Percentiles rank a stretch among this genome's conserved stretches.
Conservation (phyloP, 495 filamentous ascomycete genomes). For the Aspergillus taichungensis region DNA sequence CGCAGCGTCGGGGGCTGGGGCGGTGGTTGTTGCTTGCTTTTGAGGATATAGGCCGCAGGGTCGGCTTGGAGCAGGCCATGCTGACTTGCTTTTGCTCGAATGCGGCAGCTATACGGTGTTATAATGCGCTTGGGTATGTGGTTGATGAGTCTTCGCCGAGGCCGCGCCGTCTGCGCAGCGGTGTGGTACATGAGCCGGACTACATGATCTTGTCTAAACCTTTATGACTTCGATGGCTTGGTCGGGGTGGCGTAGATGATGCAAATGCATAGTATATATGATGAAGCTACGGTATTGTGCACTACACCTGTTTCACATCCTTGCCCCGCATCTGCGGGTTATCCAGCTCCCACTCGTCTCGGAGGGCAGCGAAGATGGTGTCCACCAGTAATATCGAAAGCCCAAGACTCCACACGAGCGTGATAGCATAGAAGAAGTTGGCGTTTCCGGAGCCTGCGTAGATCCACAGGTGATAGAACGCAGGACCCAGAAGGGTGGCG, state of each 20-base stretch:
- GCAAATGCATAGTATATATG: background rate
- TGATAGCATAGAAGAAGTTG: slow-evolving; percentile 99
- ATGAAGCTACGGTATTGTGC: slow-evolving; percentile 6
- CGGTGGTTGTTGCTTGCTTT: slow-evolving; percentile 30
- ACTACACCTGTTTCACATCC: slow-evolving; percentile 75
- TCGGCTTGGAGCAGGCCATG: slow-evolving; percentile 64
- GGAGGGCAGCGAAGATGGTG: slow-evolving; percentile 72
- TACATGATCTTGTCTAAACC: slow-evolving; percentile 66
- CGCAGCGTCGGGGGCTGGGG: slow-evolving; percentile 43
- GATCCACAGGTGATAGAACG: slow-evolving; percentile 97
- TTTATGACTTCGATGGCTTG: slow-evolving; percentile 14
- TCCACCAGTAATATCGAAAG: slow-evolving; percentile 75
- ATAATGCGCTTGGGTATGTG: slow-evolving; percentile 57
- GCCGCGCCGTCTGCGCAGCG: slow-evolving; percentile 53
- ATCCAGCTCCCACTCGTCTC: slow-evolving; percentile 93
- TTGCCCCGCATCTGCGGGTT: slow-evolving; percentile 81
- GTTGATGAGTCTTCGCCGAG: slow-evolving; percentile 58
- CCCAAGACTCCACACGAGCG: slow-evolving; percentile 90
- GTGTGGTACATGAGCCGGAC: slow-evolving; percentile 53
- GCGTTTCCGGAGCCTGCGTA: slow-evolving; percentile 97
- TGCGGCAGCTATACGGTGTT: slow-evolving; percentile 50
- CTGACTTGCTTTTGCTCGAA: slow-evolving; percentile 74
- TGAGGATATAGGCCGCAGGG: slow-evolving; percentile 32
- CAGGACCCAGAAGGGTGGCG: slow-evolving; percentile 78
- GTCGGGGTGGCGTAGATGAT: background rate